A percentile compares a stretch with the other conserved stretches of the same genome.
Conservation (phyloP, 345 rosid genomes). For the Brassica rapa region DNA sequence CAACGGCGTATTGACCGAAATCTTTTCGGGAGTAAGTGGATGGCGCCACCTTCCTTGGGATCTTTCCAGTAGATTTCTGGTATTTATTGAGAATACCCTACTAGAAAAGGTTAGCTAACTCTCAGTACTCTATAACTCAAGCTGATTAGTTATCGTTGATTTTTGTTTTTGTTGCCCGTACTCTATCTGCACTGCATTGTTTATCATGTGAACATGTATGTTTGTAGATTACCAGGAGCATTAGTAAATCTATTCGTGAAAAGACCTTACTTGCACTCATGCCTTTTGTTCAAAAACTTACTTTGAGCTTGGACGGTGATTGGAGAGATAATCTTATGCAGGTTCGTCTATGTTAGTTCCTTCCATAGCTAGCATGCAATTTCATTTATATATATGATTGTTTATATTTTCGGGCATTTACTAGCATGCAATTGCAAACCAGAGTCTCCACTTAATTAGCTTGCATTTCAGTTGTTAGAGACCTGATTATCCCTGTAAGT, state of each 20-base stretch:
- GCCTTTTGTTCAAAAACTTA: constrained; percentile 68
- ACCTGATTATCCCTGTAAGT: constrained; percentile 79
- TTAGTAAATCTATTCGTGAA: constrained; percentile 44
- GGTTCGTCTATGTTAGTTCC: constrained; percentile 48
- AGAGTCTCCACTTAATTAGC: constrained; percentile 62
- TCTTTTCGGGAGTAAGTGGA: constrained; percentile 62
- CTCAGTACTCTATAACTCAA: constrained; percentile 7
- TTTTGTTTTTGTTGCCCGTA: neutral
- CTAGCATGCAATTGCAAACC: constrained; percentile 52
- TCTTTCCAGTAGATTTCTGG: constrained; percentile 54
- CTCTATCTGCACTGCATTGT: neutral
- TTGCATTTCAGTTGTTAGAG: constrained; percentile 60
- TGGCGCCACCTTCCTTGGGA: constrained; percentile 55
- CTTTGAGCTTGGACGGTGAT: constrained; percentile 42
- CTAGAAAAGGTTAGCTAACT: constrained; percentile 60
- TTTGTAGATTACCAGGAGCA: constrained; percentile 50
- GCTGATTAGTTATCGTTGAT: neutral
- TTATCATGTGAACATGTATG: neutral
- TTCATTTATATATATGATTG: neutral
- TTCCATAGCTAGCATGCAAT: neutral
- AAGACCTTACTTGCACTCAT: constrained; percentile 53
- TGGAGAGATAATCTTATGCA: constrained; percentile 71
- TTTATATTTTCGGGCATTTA: constrained; percentile 67
- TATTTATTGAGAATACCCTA: constrained; percentile 62
- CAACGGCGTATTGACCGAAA: constrained; percentile 61